Evolutionary conservation across 106 monocot species (phyloP), one percentile per base, ranked within the genome.

Genomic region (Apostasia ramifera): DNA sequence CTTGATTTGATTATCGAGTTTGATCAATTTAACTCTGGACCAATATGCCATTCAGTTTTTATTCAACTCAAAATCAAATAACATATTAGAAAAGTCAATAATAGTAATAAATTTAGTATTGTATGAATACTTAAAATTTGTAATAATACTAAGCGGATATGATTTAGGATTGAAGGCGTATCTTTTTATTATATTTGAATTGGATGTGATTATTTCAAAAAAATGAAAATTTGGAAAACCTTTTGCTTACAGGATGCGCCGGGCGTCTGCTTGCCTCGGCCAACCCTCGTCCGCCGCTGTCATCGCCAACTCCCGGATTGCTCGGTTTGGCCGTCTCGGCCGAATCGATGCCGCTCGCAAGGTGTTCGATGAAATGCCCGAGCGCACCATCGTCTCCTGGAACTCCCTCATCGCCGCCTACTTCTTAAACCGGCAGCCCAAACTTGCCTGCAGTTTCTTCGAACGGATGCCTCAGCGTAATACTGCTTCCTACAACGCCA

Each of bases 341-440:
- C 63, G 70, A 14, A 76, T 81, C 37, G 41, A 65, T 10, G 63
- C 66, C 0, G 85, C 89, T 26, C 77, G 71, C 7, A 70, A 58
- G 9, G 58, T 86, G 40, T 85, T 85, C 72, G 71, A 74, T 51
- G 55, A 63, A 60, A 82, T 82, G 79, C 82, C 77, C 9, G 41
- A 73, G 8, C 63, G 75, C 15, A 73, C 71, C 47, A n/a, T 71
- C 39, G 77, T 82, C 59, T 77, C 85, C 5, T 85, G 75, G 78
- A 89, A 89, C 58, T 74, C 82, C 47, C 76, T 89, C 77, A 79
- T 85, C 70, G 67, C 81, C 52, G 84, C 82, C 26, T 80, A 89
- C 69, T 51, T 79, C 63, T 64, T 13, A 5, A 71, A 63, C 63
- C 6, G 43, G 3, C 63, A 70, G 10, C 71, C 80, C 54, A 10